These are phyloP conservation scores for Candida frijolesensis DNA, from an alignment of 1,139 yeast genomes.

Conservation along the genomic window DNA sequence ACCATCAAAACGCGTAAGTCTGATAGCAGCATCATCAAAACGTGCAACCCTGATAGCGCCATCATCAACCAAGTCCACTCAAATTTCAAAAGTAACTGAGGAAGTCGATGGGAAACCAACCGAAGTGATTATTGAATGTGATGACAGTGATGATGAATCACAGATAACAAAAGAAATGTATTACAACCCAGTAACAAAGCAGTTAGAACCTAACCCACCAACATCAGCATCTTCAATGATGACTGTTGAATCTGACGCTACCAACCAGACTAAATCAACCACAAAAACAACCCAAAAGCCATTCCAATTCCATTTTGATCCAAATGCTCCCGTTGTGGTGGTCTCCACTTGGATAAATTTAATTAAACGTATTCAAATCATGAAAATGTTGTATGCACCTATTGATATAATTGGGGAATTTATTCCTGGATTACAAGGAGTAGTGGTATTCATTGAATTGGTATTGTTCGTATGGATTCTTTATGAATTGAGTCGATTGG, in stretches of 20 bases:
- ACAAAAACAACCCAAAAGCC: neutral
- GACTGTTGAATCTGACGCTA: neutral
- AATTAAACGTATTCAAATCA: constrained; percentile 38
- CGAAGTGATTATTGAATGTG: constrained; percentile 37
- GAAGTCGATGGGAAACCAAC: constrained; percentile 16
- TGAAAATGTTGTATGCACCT: constrained; percentile 45
- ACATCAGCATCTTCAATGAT: constrained; percentile 29
- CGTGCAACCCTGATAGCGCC: neutral
- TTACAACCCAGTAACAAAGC: constrained; percentile 36
- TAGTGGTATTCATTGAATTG: constrained; percentile 42
- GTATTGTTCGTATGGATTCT: constrained; percentile 45
- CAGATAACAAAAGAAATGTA: constrained; percentile 31
- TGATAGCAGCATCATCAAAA: neutral
- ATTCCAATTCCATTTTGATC: constrained; percentile 4
- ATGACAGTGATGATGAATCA: constrained; percentile 29
- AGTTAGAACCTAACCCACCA: constrained; percentile 37
- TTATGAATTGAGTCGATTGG: constrained; percentile 44
- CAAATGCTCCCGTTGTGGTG: constrained; percentile 21
- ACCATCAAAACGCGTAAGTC: neutral
- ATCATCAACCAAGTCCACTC: neutral
- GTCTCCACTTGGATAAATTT: constrained; percentile 35
- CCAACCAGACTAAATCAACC: neutral
- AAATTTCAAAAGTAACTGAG: neutral
- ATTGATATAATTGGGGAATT: constrained; percentile 42
- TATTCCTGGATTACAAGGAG: constrained; percentile 43